These are phyloP conservation scores for Pseudofabraea citricarpa DNA, from an alignment of 2,329 filamentous ascomycete genomes.

Conservation along the genomic window DNA sequence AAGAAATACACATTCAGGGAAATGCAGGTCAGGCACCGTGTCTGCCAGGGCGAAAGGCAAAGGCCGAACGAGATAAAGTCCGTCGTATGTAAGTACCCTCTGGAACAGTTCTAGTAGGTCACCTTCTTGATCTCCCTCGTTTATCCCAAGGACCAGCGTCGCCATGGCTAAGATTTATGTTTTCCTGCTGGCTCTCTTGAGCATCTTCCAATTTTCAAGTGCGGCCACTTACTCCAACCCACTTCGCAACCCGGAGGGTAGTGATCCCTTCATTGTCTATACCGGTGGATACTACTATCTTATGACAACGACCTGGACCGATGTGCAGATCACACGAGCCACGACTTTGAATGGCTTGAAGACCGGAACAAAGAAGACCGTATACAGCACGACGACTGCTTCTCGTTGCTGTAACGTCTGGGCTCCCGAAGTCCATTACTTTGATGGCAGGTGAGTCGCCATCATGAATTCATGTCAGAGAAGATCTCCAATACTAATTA, in stretches of 20 bases:
- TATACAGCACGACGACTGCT: constrained; percentile 43
- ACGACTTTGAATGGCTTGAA: constrained; percentile 51
- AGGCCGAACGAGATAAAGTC: too few species aligned
- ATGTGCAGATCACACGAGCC: constrained; percentile 49
- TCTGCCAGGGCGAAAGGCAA: too few species aligned
- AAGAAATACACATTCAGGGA: too few species aligned
- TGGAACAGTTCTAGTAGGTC: too few species aligned
- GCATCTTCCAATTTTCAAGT: not conserved
- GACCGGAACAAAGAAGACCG: constrained; percentile 42
- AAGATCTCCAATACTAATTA: too few species aligned
- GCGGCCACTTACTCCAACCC: constrained; percentile 43
- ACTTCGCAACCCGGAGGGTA: constrained; percentile 42
- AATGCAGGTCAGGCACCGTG: too few species aligned
- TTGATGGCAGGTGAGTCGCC: constrained; percentile 31
- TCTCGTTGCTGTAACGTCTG: constrained; percentile 50
- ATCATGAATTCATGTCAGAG: not conserved
- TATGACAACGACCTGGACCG: constrained; percentile 49
- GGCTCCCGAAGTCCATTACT: constrained; percentile 51
- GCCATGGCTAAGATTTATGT: not conserved
- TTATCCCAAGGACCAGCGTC: too few species aligned
- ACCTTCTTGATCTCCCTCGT: too few species aligned
- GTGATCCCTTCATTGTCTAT: constrained; percentile 48
- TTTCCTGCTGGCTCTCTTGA: not conserved
- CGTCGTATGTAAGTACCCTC: too few species aligned
- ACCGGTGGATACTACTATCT: constrained; percentile 52